These are phyloP conservation scores for Rhododendron molle DNA, from an alignment of 148 eudicot genomes.

Conservation along the genomic window DNA sequence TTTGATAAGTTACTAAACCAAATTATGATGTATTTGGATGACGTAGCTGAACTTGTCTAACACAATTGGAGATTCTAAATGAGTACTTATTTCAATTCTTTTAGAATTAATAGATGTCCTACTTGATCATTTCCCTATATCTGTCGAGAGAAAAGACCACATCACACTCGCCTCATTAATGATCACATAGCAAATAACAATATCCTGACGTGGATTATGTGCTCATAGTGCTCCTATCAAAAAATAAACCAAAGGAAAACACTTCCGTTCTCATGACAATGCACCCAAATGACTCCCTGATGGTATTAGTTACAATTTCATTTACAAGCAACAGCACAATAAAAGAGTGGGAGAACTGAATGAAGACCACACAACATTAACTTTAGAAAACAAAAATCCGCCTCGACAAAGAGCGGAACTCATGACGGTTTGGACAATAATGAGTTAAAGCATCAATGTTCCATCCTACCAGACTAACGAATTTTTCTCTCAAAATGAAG, in stretches of 20 bases:
- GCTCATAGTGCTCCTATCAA: not conserved
- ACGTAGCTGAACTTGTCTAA: not conserved
- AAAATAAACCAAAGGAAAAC: not conserved
- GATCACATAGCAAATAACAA: not conserved
- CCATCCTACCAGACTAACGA: not conserved
- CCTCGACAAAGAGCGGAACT: not conserved
- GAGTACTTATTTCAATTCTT: not conserved
- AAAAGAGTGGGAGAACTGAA: not conserved
- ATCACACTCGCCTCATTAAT: not conserved
- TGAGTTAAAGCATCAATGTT: not conserved
- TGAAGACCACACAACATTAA: not conserved
- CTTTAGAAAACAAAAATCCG: not conserved
- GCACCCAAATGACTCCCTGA: not conserved
- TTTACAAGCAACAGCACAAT: not conserved
- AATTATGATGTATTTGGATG: not conserved
- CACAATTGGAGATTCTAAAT: not conserved
- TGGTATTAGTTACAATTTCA: not conserved
- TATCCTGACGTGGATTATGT: not conserved
- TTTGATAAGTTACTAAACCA: not conserved
- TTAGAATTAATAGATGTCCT: not conserved
- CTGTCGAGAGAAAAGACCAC: not conserved
- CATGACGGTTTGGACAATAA: not conserved
- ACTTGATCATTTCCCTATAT: not conserved
- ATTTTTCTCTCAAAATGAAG: not conserved
- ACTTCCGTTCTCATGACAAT: not conserved